phyloP scores from a whole-genome alignment of 2,329 filamentous ascomycete species.

The Curvularia verruculosa region DNA sequence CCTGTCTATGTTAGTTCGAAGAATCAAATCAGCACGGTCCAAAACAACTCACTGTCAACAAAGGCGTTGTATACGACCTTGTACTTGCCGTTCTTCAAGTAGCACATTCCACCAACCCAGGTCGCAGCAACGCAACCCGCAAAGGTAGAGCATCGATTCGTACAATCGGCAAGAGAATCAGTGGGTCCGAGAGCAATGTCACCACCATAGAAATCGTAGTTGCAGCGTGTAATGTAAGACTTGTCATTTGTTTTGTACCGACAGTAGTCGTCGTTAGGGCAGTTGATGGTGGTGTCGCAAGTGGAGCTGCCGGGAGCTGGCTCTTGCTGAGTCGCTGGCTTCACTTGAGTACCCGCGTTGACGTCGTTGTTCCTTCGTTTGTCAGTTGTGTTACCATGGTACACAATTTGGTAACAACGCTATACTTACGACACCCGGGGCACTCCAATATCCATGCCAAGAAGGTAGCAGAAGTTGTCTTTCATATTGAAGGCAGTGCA shows the following conservation, averaged over 20 bases:
- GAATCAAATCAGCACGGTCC: background rate
- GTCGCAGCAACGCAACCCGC: slow-evolving; percentile 12
- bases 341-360: slow-evolving; percentile 7
- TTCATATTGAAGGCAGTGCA: slow-evolving; percentile 20
- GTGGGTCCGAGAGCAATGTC: slow-evolving; percentile 6
- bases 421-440: slow-evolving; percentile 10
- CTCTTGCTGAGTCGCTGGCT: background rate
- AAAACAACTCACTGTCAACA: slow-evolving; percentile 10
- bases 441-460: slow-evolving; percentile 10
- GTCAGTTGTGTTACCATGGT: background rate
- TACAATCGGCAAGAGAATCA: slow-evolving; percentile 4
- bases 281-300: slow-evolving; percentile 8
- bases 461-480: slow-evolving; percentile 20
- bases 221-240: slow-evolving; percentile 10
- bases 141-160: slow-evolving; percentile 3
- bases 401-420: background rate
- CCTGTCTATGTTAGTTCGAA: background rate
- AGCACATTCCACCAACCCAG: slow-evolving; percentile 9
- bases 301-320: slow-evolving; percentile 5
- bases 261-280: slow-evolving; percentile 14
- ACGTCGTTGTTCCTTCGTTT: background rate
- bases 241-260: slow-evolving; percentile 5
- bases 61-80: slow-evolving; percentile 6
- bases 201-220: slow-evolving; percentile 18
- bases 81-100: slow-evolving; percentile 11